phyloP scores from a whole-genome alignment of 208 protist species.

The Naegleria lovaniensis region DNA sequence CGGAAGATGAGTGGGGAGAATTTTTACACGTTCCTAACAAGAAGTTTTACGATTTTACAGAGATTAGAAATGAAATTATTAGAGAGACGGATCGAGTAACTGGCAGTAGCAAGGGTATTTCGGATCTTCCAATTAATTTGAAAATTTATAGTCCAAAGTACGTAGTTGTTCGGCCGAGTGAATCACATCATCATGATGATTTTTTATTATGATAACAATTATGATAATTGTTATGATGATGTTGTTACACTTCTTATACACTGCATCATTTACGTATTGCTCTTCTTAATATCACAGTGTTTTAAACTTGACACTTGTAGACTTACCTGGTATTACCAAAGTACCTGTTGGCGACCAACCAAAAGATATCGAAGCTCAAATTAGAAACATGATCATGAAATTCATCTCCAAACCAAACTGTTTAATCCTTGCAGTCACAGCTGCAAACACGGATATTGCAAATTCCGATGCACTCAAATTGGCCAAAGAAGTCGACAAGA shows the following conservation, averaged over 20 bases:
- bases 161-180: not conserved
- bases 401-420: constrained; percentile 92
- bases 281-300: constrained; percentile 51
- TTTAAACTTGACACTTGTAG: constrained; percentile 97
- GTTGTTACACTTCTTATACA: not conserved
- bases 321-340: constrained; percentile 98
- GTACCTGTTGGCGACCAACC: constrained; percentile 96
- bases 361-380: constrained; percentile 91
- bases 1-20: constrained; percentile 60
- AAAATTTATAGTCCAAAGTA: constrained; percentile 76
- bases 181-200: not conserved
- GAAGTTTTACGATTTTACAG: constrained; percentile 87
- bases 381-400: constrained; percentile 90
- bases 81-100: constrained; percentile 89
- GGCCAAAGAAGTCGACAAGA: constrained; percentile 90
- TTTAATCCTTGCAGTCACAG: constrained; percentile 96
- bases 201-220: not conserved
- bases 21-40: constrained; percentile 72
- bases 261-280: no score
- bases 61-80: constrained; percentile 89
- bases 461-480: constrained; percentile 96
- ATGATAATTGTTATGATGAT: not conserved
- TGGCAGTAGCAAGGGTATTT: constrained; percentile 89
- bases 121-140: constrained; percentile 90
- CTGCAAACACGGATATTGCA: constrained; percentile 98